These are phyloP conservation scores for Colletotrichum neosansevieriae DNA, from an alignment of 2,329 filamentous ascomycete species.

Conservation along the genomic window DNA sequence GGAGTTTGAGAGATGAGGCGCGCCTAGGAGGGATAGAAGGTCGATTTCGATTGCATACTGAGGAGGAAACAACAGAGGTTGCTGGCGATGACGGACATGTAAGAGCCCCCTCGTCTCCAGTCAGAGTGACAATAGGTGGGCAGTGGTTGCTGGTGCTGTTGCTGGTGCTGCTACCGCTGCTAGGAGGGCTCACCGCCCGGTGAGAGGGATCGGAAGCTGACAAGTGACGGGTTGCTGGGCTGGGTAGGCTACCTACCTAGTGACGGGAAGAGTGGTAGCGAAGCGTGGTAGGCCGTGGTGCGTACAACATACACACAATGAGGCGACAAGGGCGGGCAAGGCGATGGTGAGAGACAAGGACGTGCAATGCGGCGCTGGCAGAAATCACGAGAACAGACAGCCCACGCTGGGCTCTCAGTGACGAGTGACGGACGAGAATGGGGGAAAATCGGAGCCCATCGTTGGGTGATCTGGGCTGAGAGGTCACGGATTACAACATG, in stretches of 20 bases:
- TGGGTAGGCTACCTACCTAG: constrained; percentile 9
- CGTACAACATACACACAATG: not conserved
- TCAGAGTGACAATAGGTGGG: not conserved
- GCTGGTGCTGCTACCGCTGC: constrained; percentile 2
- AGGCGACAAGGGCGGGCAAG: constrained; percentile 17
- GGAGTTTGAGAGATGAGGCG: constrained; percentile 17
- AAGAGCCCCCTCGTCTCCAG: constrained; percentile 31
- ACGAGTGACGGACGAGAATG: constrained; percentile 39
- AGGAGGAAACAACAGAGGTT: constrained; percentile 31
- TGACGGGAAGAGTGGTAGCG: constrained; percentile 9
- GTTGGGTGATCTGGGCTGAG: constrained; percentile 39
- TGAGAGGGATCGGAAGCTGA: constrained; percentile 24
- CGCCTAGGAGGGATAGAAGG: constrained; percentile 26
- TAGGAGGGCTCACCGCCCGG: constrained; percentile 33
- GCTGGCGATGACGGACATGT: constrained; percentile 37
- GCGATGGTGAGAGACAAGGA: constrained; percentile 25
- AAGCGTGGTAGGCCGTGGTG: constrained; percentile 6
- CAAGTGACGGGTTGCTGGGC: constrained; percentile 17
- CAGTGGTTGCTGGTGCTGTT: too few relatives aligned
- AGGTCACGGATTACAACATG: constrained; percentile 42
- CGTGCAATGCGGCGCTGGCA: constrained; percentile 28
- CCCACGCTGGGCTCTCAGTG: constrained; percentile 35
- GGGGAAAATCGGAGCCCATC: constrained; percentile 36
- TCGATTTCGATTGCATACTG: constrained; percentile 36
- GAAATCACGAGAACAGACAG: constrained; percentile 35